Evolutionary conservation across 805 yeast species (phyloP).

Genomic region (Komagataella phaffii): DNA sequence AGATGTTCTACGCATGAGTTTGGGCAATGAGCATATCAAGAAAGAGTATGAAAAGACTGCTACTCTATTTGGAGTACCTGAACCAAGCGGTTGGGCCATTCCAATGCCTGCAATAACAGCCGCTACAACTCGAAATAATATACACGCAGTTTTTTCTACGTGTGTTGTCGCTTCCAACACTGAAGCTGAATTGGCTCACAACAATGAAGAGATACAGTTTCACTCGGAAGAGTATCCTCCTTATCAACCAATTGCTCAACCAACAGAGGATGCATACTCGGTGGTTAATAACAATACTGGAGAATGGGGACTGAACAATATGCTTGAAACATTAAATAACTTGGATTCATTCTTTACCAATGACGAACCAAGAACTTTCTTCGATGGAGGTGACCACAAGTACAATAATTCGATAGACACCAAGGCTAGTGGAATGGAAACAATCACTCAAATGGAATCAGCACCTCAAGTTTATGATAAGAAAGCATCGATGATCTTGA

Average conservation of each 20-base stretch:
- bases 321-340: slow-evolving; percentile 88
- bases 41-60: slow-evolving; percentile 79
- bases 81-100: slow-evolving; percentile 92
- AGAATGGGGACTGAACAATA: slow-evolving; percentile 70
- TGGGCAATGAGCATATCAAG: slow-evolving; percentile 68
- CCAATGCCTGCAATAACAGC: slow-evolving; percentile 92
- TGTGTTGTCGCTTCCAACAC: slow-evolving; percentile 37
- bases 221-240: slow-evolving; percentile 46
- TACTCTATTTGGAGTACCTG: slow-evolving; percentile 89
- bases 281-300: slow-evolving; percentile 29
- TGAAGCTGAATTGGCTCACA: slow-evolving; percentile 22
- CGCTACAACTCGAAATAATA: slow-evolving; percentile 79
- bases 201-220: slow-evolving; percentile 31
- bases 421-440: slow-evolving; percentile 29
- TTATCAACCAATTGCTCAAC: slow-evolving; percentile 13
- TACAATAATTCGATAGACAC: slow-evolving; percentile 54
- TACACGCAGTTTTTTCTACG: slow-evolving; percentile 88
- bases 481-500: slow-evolving; percentile 64
- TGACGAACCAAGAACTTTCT: slow-evolving; percentile 19
- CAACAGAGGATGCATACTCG: slow-evolving; percentile 29
- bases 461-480: slow-evolving; percentile 73
- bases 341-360: slow-evolving; percentile 81
- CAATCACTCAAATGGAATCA: slow-evolving; percentile 43
- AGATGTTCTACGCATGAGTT: slow-evolving; percentile 81
- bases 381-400: slow-evolving; percentile 19